Evolutionary conservation across 2,329 filamentous ascomycete species (phyloP).

Genomic region (Alternaria longipes): DNA sequence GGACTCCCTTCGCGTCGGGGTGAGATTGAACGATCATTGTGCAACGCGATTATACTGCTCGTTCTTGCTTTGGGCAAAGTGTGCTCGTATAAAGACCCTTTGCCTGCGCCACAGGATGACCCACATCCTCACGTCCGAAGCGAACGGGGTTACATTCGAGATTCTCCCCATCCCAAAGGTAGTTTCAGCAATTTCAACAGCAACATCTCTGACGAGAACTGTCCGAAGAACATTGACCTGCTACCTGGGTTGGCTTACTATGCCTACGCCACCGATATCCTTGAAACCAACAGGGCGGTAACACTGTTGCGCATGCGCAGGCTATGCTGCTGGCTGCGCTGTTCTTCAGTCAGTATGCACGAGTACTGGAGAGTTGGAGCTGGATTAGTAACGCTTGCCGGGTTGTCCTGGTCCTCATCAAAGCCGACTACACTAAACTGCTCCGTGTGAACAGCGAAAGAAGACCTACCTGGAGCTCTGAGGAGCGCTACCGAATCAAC

Average conservation of each 20-base stretch:
- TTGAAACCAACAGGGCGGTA: slow-evolving; percentile 81
- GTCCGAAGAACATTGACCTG: slow-evolving; percentile 75
- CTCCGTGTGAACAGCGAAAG: slow-evolving; percentile 33
- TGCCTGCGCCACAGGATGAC: slow-evolving; percentile 67
- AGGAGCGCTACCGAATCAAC: slow-evolving; percentile 48
- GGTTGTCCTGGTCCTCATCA: slow-evolving; percentile 75
- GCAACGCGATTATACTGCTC: slow-evolving; percentile 81
- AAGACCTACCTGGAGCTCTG: slow-evolving; percentile 22
- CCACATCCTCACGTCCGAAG: slow-evolving; percentile 30
- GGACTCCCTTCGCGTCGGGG: slow-evolving; percentile 36
- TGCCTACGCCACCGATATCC: slow-evolving; percentile 82
- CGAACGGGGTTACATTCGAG: slow-evolving; percentile 35
- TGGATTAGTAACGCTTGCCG: slow-evolving; percentile 71
- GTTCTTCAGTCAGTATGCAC: slow-evolving; percentile 86
- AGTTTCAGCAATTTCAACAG: slow-evolving; percentile 46
- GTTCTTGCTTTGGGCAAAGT: slow-evolving; percentile 89
- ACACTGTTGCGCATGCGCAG: slow-evolving; percentile 84
- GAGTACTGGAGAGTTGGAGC: slow-evolving; percentile 84
- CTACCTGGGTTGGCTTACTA: slow-evolving; percentile 93
- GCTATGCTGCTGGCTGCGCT: slow-evolving; percentile 84
- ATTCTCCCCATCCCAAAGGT: slow-evolving; percentile 50
- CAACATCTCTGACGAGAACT: slow-evolving; percentile 33
- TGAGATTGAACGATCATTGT: slow-evolving; percentile 45
- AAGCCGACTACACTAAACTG: slow-evolving; percentile 60
- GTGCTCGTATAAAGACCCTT: slow-evolving; percentile 62